phyloP scores from a whole-genome alignment of 306 rosid species.

The Malus orientalis region DNA sequence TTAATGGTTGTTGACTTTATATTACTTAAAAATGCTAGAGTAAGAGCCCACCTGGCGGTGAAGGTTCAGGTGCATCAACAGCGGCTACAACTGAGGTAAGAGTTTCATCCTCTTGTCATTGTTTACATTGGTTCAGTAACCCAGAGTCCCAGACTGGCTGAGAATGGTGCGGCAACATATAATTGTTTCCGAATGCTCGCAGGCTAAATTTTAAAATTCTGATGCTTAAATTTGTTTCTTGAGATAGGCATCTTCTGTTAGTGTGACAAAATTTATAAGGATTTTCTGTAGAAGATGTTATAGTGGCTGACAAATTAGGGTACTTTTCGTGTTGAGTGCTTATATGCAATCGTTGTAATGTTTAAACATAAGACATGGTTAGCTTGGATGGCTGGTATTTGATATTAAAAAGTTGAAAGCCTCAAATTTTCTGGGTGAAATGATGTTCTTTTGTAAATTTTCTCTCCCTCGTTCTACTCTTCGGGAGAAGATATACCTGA shows the following conservation, averaged over 20 bases:
- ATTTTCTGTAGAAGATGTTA: too few species aligned
- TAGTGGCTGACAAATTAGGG: too few species aligned
- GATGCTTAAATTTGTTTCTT: too few species aligned
- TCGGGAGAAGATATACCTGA: neutral
- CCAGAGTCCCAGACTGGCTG: neutral
- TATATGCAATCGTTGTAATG: too few species aligned
- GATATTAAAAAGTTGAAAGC: neutral
- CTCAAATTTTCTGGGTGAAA: neutral
- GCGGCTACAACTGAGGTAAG: constrained; percentile 49
- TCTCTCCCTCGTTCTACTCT: neutral
- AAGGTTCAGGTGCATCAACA: constrained; percentile 52
- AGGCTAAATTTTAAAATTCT: too few species aligned
- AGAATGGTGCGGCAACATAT: too few species aligned
- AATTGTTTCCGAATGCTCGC: too few species aligned
- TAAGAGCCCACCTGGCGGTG: constrained; percentile 54
- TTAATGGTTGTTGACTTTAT: neutral
- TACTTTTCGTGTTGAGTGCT: too few species aligned
- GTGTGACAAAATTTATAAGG: too few species aligned
- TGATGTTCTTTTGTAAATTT: neutral
- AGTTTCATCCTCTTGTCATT: constrained; percentile 1
- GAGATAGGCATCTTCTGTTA: too few species aligned
- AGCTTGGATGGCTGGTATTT: neutral
- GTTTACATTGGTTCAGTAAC: neutral
- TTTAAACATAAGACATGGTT: neutral
- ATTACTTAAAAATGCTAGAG: constrained; percentile 24